Evolutionary conservation across 345 rosid genomes (phyloP), one percentile per base, ranked within the genome.

Genomic region (Durio zibethinus): DNA sequence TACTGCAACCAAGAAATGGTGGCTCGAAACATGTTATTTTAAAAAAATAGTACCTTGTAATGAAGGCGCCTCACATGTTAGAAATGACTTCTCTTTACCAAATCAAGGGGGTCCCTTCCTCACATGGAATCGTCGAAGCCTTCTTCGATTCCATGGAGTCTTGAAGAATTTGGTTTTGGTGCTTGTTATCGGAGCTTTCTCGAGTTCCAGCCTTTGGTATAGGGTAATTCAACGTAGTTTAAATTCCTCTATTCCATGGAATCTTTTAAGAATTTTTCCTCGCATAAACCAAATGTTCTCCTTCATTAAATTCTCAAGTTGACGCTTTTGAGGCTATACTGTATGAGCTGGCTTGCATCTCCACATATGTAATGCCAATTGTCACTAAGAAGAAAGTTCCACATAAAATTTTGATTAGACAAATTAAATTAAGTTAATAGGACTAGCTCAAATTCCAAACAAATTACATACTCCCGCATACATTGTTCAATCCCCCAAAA

Each of bases 91-190:
- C 62, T 33, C 47, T 71, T 52, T 31, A 1, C 16, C 75, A 50
- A 71, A 31, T 71, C 61, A 71, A 52, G 42, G 38, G 33, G 75
- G 75, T 10, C 75, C 75, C 45, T 52, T 48, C 27, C 10, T 42
- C 74, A 18, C 74, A 70, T 48, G 74, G 59, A 48, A 70, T 67
- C 43, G n/a, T 36, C 14, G 12, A 23, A 4, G 1, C 2, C 33
- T 31, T 31, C 40, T 3, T 6, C 40, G 8, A 6, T 35, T 35
- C 38, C 40, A 38, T 6, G 40, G 40, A 38, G 7, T 38, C 40
- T 0, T 38, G 5, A 38, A 38, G 40, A 38, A 45, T 12, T 67
- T 43, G 29, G 31, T 67, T 68, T 68, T 12, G 18, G 38, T 4
- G n/a, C n/a, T 23, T 9, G 29, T 6, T 0, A 65, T 20, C 47